Conservation (phyloP, 495 filamentous ascomycete species). For the Penicillium silybi region DNA sequence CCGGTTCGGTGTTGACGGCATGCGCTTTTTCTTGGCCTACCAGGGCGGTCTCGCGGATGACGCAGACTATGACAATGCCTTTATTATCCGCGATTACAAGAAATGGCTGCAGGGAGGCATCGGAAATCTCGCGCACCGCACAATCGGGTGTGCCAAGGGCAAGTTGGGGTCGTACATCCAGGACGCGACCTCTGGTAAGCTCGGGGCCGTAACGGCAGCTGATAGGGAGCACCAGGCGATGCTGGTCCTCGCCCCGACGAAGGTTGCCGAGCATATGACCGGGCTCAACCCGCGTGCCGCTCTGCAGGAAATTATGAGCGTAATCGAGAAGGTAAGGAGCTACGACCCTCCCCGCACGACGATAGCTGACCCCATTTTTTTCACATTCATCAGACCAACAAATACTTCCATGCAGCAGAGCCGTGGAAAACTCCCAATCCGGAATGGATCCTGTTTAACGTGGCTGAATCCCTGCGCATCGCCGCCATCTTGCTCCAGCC, state of each 20-base stretch:
- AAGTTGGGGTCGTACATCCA: slow-evolving; percentile 54
- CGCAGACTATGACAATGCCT: slow-evolving; percentile 75
- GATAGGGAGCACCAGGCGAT: slow-evolving; percentile 33
- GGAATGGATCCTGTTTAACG: slow-evolving; percentile 59
- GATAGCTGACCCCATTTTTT: slow-evolving; percentile 9
- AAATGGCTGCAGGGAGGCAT: slow-evolving; percentile 67
- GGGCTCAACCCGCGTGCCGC: slow-evolving; percentile 59
- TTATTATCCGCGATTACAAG: slow-evolving; percentile 73
- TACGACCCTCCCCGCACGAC: slow-evolving; percentile 8
- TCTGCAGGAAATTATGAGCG: slow-evolving; percentile 61
- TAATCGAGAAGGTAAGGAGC: slow-evolving; percentile 48
- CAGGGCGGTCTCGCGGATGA: slow-evolving; percentile 73
- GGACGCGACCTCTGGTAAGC: slow-evolving; percentile 30
- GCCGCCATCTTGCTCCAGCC: slow-evolving; percentile 83
- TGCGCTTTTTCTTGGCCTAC: slow-evolving; percentile 82
- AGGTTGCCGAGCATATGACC: slow-evolving; percentile 58
- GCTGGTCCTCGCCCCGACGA: slow-evolving; percentile 30
- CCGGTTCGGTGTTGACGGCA: slow-evolving; percentile 78
- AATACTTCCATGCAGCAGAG: slow-evolving; percentile 55
- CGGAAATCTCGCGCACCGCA: slow-evolving; percentile 72
- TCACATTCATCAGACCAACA: slow-evolving; percentile 56
- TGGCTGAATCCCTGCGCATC: slow-evolving; percentile 75
- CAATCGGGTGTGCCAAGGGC: slow-evolving; percentile 65
- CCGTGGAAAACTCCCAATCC: slow-evolving; percentile 55
- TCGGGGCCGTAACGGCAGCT: slow-evolving; percentile 21